Conservation (phyloP, 1,284 basidiomycete genomes). For the Microbotryum intermedium region DNA sequence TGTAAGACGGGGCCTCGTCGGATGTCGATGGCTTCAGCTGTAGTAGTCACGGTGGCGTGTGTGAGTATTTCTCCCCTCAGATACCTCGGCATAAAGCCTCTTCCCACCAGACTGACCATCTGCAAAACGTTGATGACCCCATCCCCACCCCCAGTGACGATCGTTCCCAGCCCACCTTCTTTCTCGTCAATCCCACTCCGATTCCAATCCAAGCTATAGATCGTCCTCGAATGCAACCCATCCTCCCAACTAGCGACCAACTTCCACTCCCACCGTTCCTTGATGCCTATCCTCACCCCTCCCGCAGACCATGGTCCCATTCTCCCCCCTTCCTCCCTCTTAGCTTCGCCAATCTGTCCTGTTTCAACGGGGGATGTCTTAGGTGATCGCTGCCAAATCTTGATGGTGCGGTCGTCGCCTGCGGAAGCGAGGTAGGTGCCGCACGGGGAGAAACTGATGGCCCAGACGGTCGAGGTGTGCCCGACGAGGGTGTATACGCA, state of each 20-base stretch:
- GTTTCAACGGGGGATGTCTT: slow-evolving; percentile 8
- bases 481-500: slow-evolving; percentile 54
- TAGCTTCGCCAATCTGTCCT: slow-evolving; percentile 25
- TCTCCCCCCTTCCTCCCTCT: slow-evolving; percentile 34
- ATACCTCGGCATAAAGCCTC: slow-evolving; percentile 25
- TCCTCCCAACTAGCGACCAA: slow-evolving; percentile 29
- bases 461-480: slow-evolving; percentile 71
- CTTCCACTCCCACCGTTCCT: slow-evolving; percentile 40
- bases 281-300: slow-evolving; percentile 32
- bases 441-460: slow-evolving; percentile 64
- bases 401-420: slow-evolving; percentile 62
- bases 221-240: slow-evolving; percentile 54
- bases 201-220: slow-evolving; percentile 75
- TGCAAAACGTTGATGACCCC: slow-evolving; percentile 67
- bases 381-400: slow-evolving; percentile 45
- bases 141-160: slow-evolving; percentile 66
- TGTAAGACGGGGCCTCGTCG: slow-evolving; percentile 22
- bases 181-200: slow-evolving; percentile 13
- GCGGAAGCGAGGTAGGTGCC: slow-evolving; percentile 75
- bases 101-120: slow-evolving; percentile 41
- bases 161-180: slow-evolving; percentile 52
- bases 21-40: no score
- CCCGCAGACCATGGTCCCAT: slow-evolving; percentile 30
- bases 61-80: background rate
- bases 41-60: slow-evolving; percentile 6